Evolutionary conservation across 1,284 basidiomycete species (phyloP), one percentile per base, ranked within the genome.

Genomic region (Tilletia setariae): DNA sequence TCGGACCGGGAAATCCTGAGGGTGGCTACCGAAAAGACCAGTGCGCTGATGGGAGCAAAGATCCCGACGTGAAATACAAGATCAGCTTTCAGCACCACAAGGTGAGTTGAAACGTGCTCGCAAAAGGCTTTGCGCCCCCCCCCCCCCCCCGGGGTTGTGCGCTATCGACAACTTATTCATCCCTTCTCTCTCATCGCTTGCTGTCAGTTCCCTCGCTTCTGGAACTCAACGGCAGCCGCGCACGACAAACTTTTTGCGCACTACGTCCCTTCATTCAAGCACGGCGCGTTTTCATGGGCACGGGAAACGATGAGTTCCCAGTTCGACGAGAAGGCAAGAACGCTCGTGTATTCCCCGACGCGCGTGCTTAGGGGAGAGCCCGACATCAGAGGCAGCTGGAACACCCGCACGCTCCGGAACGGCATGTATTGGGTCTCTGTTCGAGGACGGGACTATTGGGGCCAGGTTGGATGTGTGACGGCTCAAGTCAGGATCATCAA

Each of bases 31-130:
- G 73, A 61, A 70, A 72, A 30, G 32, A 40, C 28, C 25, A 61
- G 30, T 61, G 56, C 35, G 56, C 67, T 64, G 71, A 56, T 71
- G 72, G 23, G 67, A 63, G 13, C 47, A 32, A 6, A 65, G 35
- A 40, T 40, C 35, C 35, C 4, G 70, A 21, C 42, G 65, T 35
- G 65, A 68, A 25, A 53, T 64, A 30, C 46, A 53, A 1, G 67
- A 68, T 21, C 70, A 73, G 74, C 25, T 78, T 77, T 70, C 76
- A 79, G 68, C 76, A 78, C 65, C 66, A 67, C 66, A 76, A 77
- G 51, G 61, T 78, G 56, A 56, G 67, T 68, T 11, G n/a, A n/a
- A n/a, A n/a, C n/a, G n/a, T n/a, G n/a, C n/a, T n/a, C n/a, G n/a
- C n/a, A n/a, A n/a, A n/a, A n/a, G n/a, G n/a, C n/a, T n/a, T n/a